Evolutionary conservation across 805 yeast genomes (phyloP).

Genomic region (Danielozyma ontarioensis): DNA sequence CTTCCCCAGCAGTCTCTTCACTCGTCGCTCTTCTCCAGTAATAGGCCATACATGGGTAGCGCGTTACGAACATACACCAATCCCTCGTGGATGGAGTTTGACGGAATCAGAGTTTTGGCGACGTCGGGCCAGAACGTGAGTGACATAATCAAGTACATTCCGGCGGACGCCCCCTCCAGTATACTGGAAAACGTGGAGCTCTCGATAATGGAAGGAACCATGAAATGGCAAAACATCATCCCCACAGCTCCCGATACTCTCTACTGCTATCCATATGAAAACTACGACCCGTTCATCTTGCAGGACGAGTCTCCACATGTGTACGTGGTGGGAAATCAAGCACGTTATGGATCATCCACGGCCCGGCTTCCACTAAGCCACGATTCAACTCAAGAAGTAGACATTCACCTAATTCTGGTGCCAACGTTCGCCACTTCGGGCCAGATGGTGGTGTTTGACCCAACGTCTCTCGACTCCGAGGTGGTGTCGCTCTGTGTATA

Average conservation of each 20-base stretch:
- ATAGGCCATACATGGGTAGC: constrained; percentile 35
- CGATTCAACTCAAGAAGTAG: constrained; percentile 11
- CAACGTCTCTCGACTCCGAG: constrained; percentile 51
- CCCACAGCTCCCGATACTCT: constrained; percentile 97
- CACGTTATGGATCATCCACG: constrained; percentile 45
- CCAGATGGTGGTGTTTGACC: constrained; percentile 57
- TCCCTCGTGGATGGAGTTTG: constrained; percentile 66
- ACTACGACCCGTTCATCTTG: constrained; percentile 77
- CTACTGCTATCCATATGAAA: constrained; percentile 79
- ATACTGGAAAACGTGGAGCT: constrained; percentile 4
- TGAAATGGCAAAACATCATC: constrained; percentile 79
- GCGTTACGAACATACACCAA: constrained; percentile 48
- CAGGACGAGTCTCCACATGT: constrained; percentile 72
- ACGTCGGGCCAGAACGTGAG: constrained; percentile 81
- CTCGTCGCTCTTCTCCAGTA: constrained; percentile 55
- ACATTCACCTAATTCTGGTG: constrained; percentile 54
- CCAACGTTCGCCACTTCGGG: constrained; percentile 71
- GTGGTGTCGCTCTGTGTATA: constrained; percentile 30
- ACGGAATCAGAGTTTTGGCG: constrained; percentile 56
- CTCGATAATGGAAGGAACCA: constrained; percentile 51
- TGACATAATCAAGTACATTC: constrained; percentile 68
- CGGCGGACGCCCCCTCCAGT: constrained; percentile 35
- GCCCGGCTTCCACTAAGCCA: constrained; percentile 28
- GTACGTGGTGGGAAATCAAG: constrained; percentile 83
- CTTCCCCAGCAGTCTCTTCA: constrained; percentile 93